These are phyloP conservation scores for Teunomyces tritomae DNA, from an alignment of 805 yeast species.

Conservation along the genomic window DNA sequence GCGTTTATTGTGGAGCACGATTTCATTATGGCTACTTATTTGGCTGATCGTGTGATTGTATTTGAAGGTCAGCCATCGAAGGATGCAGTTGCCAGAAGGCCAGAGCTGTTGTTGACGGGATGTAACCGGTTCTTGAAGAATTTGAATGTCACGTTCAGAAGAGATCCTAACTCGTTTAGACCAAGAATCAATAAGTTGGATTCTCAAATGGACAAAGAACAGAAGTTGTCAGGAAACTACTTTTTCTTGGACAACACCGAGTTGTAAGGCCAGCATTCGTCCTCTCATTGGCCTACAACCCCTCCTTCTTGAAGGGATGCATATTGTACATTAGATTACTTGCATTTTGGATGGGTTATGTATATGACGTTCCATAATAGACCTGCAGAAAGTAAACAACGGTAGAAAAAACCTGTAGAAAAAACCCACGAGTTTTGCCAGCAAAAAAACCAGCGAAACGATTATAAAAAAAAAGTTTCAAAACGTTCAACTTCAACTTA, in stretches of 20 bases:
- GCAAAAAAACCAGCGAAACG: background rate
- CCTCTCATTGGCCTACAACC: background rate
- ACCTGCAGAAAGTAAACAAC: background rate
- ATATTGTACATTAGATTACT: conserved; percentile 10
- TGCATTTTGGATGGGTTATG: conserved; percentile 10
- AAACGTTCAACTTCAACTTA: background rate
- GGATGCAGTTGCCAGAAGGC: conserved; percentile 79
- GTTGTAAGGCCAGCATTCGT: conserved; percentile 21
- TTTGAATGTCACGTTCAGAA: conserved; percentile 96
- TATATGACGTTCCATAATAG: conserved; percentile 11
- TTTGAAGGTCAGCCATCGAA: conserved; percentile 94
- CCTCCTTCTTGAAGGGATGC: background rate
- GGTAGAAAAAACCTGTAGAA: background rate
- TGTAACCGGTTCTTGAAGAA: conserved; percentile 96
- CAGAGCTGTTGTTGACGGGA: conserved; percentile 93
- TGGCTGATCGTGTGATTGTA: conserved; percentile 98
- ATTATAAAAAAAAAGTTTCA: background rate
- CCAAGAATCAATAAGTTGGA: conserved; percentile 98
- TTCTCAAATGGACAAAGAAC: conserved; percentile 99
- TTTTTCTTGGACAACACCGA: conserved; percentile 81
- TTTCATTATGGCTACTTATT: conserved; percentile 98
- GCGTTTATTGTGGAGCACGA: conserved; percentile 99
- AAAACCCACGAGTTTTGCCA: background rate
- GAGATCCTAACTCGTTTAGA: conserved; percentile 97
- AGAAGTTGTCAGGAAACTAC: conserved; percentile 86